Percentiles rank a stretch among this genome's conserved stretches.
phyloP scores from a whole-genome alignment of 2,329 filamentous ascomycete species.

The Colletotrichum truncatum region DNA sequence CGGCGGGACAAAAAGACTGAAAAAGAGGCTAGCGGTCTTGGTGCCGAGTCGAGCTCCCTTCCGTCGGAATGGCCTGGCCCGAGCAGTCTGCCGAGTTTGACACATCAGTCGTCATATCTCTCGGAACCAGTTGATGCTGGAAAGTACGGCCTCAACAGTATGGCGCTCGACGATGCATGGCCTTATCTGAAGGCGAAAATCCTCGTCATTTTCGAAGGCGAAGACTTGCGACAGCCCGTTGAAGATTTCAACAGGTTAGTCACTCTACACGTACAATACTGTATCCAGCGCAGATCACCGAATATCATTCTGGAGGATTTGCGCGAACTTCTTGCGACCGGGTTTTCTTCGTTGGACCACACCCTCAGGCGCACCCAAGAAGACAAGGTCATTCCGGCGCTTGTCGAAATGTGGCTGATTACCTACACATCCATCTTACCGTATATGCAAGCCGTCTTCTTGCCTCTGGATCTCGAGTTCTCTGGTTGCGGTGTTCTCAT shows the following conservation, averaged over 20 bases:
- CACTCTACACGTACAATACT: slow-evolving; percentile 80
- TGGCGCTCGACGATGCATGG: slow-evolving; percentile 83
- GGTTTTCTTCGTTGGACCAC: slow-evolving; percentile 87
- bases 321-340: slow-evolving; percentile 78
- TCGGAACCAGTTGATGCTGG: slow-evolving; percentile 62
- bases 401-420: slow-evolving; percentile 94
- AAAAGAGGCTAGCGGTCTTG: slow-evolving; percentile 60
- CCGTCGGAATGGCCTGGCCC: slow-evolving; percentile 62
- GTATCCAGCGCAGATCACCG: slow-evolving; percentile 77
- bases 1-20: slow-evolving; percentile 89
- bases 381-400: slow-evolving; percentile 85
- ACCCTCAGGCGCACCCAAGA: slow-evolving; percentile 82
- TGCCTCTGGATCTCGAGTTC: slow-evolving; percentile 93
- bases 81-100: slow-evolving; percentile 58
- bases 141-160: slow-evolving; percentile 72
- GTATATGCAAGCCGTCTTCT: slow-evolving; percentile 93
- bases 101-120: slow-evolving; percentile 54
- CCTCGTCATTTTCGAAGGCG: slow-evolving; percentile 81
- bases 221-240: slow-evolving; percentile 80
- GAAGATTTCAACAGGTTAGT: slow-evolving; percentile 87
- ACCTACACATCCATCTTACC: slow-evolving; percentile 91
- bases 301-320: slow-evolving; percentile 80
- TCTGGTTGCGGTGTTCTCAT: slow-evolving; percentile 84
- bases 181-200: slow-evolving; percentile 80
- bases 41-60: slow-evolving; percentile 58